A percentile compares a stretch with the other conserved stretches of the same genome.
Evolutionary conservation across 306 rosid genomes (phyloP).

Genomic region (Dalbergia oliveri): DNA sequence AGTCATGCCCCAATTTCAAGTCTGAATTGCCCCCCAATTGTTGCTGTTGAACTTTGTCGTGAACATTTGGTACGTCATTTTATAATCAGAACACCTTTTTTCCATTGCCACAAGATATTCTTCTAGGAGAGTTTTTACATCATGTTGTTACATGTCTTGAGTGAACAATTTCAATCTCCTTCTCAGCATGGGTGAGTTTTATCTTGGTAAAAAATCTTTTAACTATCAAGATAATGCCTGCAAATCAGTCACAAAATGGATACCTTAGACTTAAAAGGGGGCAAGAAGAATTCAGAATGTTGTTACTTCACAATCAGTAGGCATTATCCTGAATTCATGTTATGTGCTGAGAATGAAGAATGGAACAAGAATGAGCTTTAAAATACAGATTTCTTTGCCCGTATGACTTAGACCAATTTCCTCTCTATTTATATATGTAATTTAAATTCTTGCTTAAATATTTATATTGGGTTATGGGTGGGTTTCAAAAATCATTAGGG

Average conservation of each 20-base stretch:
- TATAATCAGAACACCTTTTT: not conserved
- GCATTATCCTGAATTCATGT: not conserved
- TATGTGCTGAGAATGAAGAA: conserved; percentile 7
- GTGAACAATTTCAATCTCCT: conserved; percentile 2
- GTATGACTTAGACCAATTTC: not conserved
- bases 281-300: not conserved
- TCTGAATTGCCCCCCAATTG: conserved; percentile 73
- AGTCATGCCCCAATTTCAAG: conserved; percentile 67
- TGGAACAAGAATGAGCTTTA: not conserved
- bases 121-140: not conserved
- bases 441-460: not conserved
- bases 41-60: conserved; percentile 85
- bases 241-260: not conserved
- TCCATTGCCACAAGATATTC: not conserved
- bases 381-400: not conserved
- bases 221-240: conserved; percentile 7
- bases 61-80: conserved; percentile 71
- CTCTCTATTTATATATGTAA: too few species aligned
- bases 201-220: conserved; percentile 3
- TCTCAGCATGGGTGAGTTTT: conserved; percentile 1
- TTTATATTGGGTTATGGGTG: not conserved
- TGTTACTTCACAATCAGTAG: not conserved
- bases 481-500: not conserved
- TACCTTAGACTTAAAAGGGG: not conserved
- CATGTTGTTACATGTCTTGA: conserved; percentile 20